These are phyloP conservation scores for Cercospora sp. DNA, from an alignment of 2,329 filamentous ascomycete genomes.

Conservation along the genomic window DNA sequence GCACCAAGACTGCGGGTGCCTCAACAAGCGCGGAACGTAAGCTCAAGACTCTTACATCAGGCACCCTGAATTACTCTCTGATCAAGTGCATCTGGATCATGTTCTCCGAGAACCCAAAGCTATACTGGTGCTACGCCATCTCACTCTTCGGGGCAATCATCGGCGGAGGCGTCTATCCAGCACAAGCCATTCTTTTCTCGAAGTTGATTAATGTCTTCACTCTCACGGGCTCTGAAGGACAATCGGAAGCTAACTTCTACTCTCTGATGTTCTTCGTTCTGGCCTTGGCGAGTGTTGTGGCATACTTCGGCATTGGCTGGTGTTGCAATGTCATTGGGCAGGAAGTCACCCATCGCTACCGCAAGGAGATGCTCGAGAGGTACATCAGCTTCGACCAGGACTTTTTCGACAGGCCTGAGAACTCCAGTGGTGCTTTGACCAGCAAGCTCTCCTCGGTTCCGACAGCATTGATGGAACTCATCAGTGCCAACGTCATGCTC, in stretches of 20 bases:
- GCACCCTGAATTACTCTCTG: conserved; percentile 37
- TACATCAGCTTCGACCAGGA: conserved; percentile 37
- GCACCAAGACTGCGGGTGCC: conserved; percentile 34
- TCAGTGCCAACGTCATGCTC: conserved; percentile 49
- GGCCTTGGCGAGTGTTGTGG: conserved; percentile 49
- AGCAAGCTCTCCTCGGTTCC: conserved; percentile 52
- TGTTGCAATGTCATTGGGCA: conserved; percentile 50
- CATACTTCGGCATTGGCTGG: conserved; percentile 51
- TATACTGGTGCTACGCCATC: conserved; percentile 44
- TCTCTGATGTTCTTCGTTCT: conserved; percentile 59
- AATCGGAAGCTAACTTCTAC: conserved; percentile 52
- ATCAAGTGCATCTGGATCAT: conserved; percentile 42
- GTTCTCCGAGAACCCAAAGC: conserved; percentile 39
- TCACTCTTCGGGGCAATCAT: conserved; percentile 40
- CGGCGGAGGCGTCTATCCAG: conserved; percentile 48
- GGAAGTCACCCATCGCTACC: conserved; percentile 42
- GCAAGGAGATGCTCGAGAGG: conserved; percentile 39
- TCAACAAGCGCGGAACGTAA: conserved; percentile 36
- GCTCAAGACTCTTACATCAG: conserved; percentile 36
- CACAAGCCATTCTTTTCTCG: conserved; percentile 54
- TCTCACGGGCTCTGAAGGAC: conserved; percentile 39
- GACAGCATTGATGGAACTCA: conserved; percentile 53
- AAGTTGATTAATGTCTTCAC: conserved; percentile 52
- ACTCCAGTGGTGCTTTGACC: conserved; percentile 52
- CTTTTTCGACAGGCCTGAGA: conserved; percentile 48